These are phyloP conservation scores for Xenoacremonium recifei DNA, from an alignment of 2,329 filamentous ascomycete species.

Conservation along the genomic window DNA sequence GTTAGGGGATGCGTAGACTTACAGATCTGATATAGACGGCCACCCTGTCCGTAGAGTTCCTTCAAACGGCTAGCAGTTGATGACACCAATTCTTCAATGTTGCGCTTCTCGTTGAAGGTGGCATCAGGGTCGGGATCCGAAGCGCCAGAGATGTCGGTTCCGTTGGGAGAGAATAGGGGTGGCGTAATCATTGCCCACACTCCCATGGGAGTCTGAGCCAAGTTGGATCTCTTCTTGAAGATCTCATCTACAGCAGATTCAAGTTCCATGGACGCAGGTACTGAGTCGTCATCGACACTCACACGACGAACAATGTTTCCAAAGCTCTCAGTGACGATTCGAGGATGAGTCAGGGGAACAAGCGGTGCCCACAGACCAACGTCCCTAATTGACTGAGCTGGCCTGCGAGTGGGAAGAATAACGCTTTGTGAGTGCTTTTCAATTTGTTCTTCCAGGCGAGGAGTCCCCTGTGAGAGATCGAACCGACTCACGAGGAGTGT, in stretches of 20 bases:
- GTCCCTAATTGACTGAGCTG: constrained; percentile 19
- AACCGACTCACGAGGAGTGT: constrained; percentile 49
- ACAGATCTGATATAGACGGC: constrained; percentile 43
- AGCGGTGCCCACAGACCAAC: constrained; percentile 45
- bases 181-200: constrained; percentile 75
- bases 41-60: constrained; percentile 39
- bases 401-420: constrained; percentile 19
- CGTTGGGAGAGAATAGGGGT: constrained; percentile 18
- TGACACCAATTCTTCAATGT: constrained; percentile 18
- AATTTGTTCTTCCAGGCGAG: constrained; percentile 22
- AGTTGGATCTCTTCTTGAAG: constrained; percentile 39
- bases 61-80: constrained; percentile 29
- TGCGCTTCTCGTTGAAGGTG: constrained; percentile 18
- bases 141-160: constrained; percentile 1
- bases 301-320: constrained; percentile 77
- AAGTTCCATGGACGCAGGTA: constrained; percentile 69
- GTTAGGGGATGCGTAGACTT: constrained; percentile 7
- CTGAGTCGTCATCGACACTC: constrained; percentile 42
- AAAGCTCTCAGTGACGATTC: constrained; percentile 62
- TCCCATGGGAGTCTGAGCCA: constrained; percentile 48
- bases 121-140: constrained; percentile 18
- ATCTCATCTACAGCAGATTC: constrained; percentile 63
- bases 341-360: constrained; percentile 60
- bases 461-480: constrained; percentile 18
- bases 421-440: constrained; percentile 42